Evolutionary conservation across 495 filamentous ascomycete genomes (phyloP).

Genomic region (Tuber microsphaerosporum): DNA sequence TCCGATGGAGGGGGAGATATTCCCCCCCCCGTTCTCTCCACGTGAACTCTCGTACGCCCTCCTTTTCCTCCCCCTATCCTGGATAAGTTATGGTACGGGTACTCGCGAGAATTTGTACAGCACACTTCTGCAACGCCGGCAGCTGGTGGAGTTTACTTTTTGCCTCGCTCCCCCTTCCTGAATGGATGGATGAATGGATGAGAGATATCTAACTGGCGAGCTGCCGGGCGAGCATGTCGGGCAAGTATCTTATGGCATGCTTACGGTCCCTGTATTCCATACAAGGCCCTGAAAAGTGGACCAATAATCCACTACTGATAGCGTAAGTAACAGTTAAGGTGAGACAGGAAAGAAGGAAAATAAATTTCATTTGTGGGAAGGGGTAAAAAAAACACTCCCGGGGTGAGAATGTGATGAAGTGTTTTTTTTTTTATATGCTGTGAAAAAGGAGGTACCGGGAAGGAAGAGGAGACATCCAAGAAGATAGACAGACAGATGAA

Average conservation of each 20-base stretch:
- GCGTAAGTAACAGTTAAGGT: background rate
- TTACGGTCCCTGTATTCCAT: too few relatives aligned
- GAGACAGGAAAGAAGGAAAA: background rate
- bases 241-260: too few relatives aligned
- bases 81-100: background rate
- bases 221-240: too few relatives aligned
- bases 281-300: too few relatives aligned
- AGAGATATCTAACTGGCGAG: too few relatives aligned
- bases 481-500: background rate
- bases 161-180: too few relatives aligned
- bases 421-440: background rate
- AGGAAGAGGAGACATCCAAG: background rate
- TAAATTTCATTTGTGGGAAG: background rate
- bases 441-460: background rate
- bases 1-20: background rate
- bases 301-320: too few relatives aligned
- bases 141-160: too few relatives aligned
- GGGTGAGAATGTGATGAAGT: background rate
- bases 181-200: too few relatives aligned
- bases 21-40: background rate
- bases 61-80: background rate
- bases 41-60: background rate
- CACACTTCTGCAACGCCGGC: too few relatives aligned
- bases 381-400: background rate
- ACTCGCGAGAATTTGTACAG: too few relatives aligned